Conservation (phyloP, 164 flowering plant genomes). For the Stephania yunnanensis region DNA sequence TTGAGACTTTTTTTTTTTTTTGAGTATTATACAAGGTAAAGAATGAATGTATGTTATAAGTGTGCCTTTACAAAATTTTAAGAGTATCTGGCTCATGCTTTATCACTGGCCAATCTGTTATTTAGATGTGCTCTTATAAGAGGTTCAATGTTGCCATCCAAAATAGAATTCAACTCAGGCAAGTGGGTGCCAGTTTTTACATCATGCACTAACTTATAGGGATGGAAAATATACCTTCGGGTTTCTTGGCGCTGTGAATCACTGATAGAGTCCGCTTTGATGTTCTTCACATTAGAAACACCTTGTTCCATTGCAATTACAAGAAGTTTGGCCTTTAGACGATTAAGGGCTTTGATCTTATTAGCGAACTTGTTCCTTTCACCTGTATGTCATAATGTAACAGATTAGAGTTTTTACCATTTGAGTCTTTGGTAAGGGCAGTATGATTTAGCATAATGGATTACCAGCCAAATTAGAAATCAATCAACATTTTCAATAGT, state of each 20-base stretch:
- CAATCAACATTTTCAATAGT: not conserved
- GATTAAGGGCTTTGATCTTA: conserved; percentile 71
- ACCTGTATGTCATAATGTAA: conserved; percentile 38
- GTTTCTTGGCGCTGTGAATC: conserved; percentile 39
- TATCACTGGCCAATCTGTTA: conserved; percentile 40
- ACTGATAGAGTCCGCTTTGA: conserved; percentile 31
- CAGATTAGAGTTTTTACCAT: not conserved
- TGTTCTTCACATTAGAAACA: conserved; percentile 32
- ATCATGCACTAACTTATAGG: conserved; percentile 69
- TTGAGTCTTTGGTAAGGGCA: not conserved
- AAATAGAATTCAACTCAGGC: conserved; percentile 53
- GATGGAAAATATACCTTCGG: conserved; percentile 57
- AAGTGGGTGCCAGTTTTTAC: conserved; percentile 62
- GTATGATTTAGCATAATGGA: not conserved
- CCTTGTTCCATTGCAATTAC: conserved; percentile 49
- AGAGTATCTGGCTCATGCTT: not conserved
- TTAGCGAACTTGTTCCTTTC: conserved; percentile 79
- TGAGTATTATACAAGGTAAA: not conserved
- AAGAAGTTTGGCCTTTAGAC: conserved; percentile 70
- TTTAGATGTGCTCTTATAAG: conserved; percentile 64
- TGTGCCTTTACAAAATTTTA: not conserved
- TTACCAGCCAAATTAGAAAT: not conserved
- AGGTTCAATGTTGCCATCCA: conserved; percentile 75
- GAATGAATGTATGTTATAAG: not conserved
- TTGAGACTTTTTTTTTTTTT: not conserved